phyloP scores from a whole-genome alignment of 2,329 filamentous ascomycete species.

The Paracorniculantispora psalliotae region DNA sequence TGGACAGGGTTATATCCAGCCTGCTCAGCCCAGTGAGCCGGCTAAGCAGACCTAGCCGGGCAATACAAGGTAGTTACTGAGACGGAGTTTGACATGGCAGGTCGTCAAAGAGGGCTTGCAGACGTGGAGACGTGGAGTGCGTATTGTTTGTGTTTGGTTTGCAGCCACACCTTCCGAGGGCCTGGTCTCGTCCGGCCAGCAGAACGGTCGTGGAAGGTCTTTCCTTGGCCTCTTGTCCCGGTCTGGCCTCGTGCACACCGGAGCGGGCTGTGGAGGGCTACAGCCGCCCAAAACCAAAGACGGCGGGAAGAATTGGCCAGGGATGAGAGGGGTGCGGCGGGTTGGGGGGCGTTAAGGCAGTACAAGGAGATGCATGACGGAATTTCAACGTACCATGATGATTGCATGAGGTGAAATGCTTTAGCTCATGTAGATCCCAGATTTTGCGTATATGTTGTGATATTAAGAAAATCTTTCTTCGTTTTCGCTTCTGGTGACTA shows the following conservation, averaged over 20 bases:
- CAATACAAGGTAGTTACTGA: neutral
- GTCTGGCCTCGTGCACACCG: neutral
- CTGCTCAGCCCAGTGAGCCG: neutral
- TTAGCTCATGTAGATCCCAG: neutral
- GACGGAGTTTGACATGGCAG: neutral
- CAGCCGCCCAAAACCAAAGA: neutral
- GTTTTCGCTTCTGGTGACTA: constrained; percentile 9
- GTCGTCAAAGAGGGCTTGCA: neutral
- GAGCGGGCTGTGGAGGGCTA: neutral
- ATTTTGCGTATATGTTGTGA: neutral
- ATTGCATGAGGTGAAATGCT: neutral
- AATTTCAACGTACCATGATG: constrained; percentile 6
- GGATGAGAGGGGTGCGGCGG: neutral
- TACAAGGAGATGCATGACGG: neutral
- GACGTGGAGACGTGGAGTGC: neutral
- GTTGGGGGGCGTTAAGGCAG: constrained; percentile 1
- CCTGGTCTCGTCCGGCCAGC: constrained; percentile 8
- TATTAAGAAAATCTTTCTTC: neutral
- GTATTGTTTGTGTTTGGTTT: neutral
- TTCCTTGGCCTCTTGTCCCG: neutral
- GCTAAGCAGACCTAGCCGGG: neutral
- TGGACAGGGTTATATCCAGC: neutral
- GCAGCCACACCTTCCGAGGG: neutral
- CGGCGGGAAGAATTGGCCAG: neutral
- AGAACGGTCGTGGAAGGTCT: neutral